Conservation (phyloP, 495 filamentous ascomycete genomes). For the Lasiosphaeria ovina region DNA sequence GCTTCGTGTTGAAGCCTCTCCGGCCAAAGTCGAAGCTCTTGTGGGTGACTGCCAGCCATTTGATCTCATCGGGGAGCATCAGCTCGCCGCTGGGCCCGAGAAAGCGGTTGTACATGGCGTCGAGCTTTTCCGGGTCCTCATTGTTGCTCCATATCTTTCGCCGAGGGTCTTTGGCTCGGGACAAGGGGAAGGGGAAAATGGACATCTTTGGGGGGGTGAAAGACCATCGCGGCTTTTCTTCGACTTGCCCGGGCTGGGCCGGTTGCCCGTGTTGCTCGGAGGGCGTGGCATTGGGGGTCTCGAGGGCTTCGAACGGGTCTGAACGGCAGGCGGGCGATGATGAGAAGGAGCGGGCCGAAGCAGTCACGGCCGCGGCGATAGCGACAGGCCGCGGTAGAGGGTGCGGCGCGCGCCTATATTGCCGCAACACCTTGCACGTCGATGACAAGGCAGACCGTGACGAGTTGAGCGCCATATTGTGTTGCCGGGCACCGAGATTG, state of each 20-base stretch:
- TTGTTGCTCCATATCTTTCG: slow-evolving; percentile 65
- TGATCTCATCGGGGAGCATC: slow-evolving; percentile 81
- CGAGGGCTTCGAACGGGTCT: slow-evolving; percentile 4
- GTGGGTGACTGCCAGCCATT: slow-evolving; percentile 96
- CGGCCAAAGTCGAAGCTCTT: slow-evolving; percentile 97
- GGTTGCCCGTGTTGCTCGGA: background rate
- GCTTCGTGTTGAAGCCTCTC: slow-evolving; percentile 88
- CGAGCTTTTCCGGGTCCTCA: slow-evolving; percentile 65
- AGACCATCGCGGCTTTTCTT: slow-evolving; percentile 58
- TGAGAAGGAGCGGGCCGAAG: slow-evolving; percentile 22
- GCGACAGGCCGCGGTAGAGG: slow-evolving; percentile 11
- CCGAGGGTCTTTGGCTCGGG: slow-evolving; percentile 46
- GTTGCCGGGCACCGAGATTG: background rate
- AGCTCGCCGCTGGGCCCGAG: slow-evolving; percentile 67
- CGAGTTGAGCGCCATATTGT: slow-evolving; percentile 31
- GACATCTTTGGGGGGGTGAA: slow-evolving; percentile 71
- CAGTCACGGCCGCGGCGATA: background rate
- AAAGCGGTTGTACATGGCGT: slow-evolving; percentile 69
- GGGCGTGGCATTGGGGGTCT: background rate
- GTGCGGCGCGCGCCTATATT: slow-evolving; percentile 17
- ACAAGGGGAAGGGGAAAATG: slow-evolving; percentile 64
- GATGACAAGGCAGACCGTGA: slow-evolving; percentile 28
- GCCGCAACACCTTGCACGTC: slow-evolving; percentile 22
- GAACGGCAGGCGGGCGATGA: slow-evolving; percentile 15
- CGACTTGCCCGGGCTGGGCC: slow-evolving; percentile 38